Evolutionary conservation across 2,329 filamentous ascomycete species (phyloP), one percentile per base, ranked within the genome.

Genomic region (Trichoderma sp.): DNA sequence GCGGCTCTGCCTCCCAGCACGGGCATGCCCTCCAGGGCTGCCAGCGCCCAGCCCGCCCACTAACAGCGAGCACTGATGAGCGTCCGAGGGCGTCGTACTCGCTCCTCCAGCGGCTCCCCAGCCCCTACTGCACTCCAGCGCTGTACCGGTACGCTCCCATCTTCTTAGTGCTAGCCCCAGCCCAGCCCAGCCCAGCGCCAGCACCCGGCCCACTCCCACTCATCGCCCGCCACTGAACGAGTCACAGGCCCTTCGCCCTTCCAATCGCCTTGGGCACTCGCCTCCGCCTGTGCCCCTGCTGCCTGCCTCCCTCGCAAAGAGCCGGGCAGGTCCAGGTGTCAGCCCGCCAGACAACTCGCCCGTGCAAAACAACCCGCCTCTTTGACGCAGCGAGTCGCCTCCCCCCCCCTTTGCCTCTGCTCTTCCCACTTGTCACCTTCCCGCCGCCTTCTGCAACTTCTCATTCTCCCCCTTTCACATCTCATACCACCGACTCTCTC

Each of bases 341-440:
- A 71, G 69, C 48, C 48, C 30, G 48, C 10, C 48, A 52, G 48
- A 39, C 21, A 39, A 71, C 67, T 72, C 68, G 21, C 21, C 21
- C 21, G 69, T 63, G 68, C 69, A 72, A 73, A 56, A 71, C 70
- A 73, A 72, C 71, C 68, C 66, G 69, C 67, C 68, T 72, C 65
- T 68, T 69, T 67, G 67, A 68, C 67, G 65, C 65, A 64, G 67
- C 60, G 58, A 66, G 67, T 68, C 68, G 47, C 61, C 61, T 59
- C 63, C 64, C 64, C 56, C 56, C 47, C 59, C 51, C 59, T 63
- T 64, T 54, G 51, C 51, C 59, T 66, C 60, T 54, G 51, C 58
- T 54, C 57, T 61, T 56, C 55, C 55, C 56, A 55, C 52, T 65
- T 61, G 47, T 65, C 63, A 65, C 63, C 48, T 63, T 68, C 67